Evolutionary conservation across 106 monocot species (phyloP).

Genomic region (Narthecium ossifragum): DNA sequence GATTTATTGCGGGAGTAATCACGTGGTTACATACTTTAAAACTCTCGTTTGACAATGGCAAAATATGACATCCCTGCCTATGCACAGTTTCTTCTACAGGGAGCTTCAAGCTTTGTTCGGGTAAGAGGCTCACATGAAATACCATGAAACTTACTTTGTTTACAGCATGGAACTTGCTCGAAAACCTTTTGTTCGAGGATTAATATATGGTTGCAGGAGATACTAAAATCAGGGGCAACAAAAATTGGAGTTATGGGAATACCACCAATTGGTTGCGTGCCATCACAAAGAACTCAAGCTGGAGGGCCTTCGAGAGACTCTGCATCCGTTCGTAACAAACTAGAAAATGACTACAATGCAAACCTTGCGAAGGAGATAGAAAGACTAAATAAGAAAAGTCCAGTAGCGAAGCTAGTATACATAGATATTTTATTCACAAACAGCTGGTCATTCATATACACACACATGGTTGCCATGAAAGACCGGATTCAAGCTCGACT

Average conservation of each 20-base stretch:
- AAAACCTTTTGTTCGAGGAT: background rate
- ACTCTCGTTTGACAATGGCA: background rate
- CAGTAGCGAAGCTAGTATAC: conserved; percentile 3
- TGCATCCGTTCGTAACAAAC: background rate
- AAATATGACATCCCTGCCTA: background rate
- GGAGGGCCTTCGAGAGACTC: conserved; percentile 2
- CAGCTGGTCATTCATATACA: too few relatives aligned
- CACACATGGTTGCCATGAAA: too few relatives aligned
- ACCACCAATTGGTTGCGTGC: conserved; percentile 12
- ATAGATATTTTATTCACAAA: conserved; percentile 12
- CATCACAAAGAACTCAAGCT: conserved; percentile 4
- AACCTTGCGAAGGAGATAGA: background rate
- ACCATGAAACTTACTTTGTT: background rate
- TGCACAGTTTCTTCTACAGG: background rate
- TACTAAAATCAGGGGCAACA: conserved; percentile 3
- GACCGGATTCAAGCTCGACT: too few relatives aligned
- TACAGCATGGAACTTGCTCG: background rate
- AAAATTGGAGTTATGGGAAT: conserved; percentile 9
- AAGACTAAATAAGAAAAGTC: background rate
- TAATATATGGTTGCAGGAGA: background rate
- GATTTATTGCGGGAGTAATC: background rate
- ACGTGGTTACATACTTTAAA: conserved; percentile 1
- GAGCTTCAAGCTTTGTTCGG: background rate
- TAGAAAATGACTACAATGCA: background rate
- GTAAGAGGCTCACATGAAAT: background rate